Evolutionary conservation across 1,284 basidiomycete genomes (phyloP).

Genomic region (Microbotryomycetes sp.): DNA sequence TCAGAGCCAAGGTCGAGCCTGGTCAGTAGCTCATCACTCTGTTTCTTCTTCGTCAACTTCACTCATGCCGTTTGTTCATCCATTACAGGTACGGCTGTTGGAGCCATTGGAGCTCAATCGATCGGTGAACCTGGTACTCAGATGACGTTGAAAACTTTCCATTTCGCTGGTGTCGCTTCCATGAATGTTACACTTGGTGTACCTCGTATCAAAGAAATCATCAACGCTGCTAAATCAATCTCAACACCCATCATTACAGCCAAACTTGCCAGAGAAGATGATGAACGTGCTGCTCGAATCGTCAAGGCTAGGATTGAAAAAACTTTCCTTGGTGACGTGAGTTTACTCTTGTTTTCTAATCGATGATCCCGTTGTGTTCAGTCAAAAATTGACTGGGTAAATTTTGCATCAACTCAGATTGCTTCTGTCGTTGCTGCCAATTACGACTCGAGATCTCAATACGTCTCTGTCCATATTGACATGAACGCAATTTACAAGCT

Average conservation of each 20-base stretch:
- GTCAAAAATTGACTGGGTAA: slow-evolving; percentile 12
- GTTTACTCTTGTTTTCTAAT: slow-evolving; percentile 37
- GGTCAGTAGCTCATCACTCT: slow-evolving; percentile 49
- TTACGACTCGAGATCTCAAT: slow-evolving; percentile 87
- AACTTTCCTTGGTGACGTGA: slow-evolving; percentile 85
- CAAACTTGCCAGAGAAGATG: slow-evolving; percentile 65
- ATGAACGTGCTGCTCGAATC: slow-evolving; percentile 86
- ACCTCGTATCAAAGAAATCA: slow-evolving; percentile 99
- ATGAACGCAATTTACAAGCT: slow-evolving; percentile 81
- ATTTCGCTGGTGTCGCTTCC: slow-evolving; percentile 98
- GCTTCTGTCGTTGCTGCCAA: slow-evolving; percentile 91
- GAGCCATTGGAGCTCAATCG: slow-evolving; percentile 96
- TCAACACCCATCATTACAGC: slow-evolving; percentile 98
- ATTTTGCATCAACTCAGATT: slow-evolving; percentile 51
- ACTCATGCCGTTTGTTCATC: slow-evolving; percentile 1
- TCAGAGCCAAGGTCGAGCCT: slow-evolving; percentile 90
- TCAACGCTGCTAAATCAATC: slow-evolving; percentile 95
- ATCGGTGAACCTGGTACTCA: slow-evolving; percentile 99
- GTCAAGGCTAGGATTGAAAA: slow-evolving; percentile 96
- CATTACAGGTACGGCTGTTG: slow-evolving; percentile 80
- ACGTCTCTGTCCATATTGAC: slow-evolving; percentile 89
- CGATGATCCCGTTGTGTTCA: not conserved
- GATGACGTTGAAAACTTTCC: slow-evolving; percentile 99
- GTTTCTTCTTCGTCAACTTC: slow-evolving; percentile 4
- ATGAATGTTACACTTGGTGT: slow-evolving; percentile 99